Evolutionary conservation across 495 filamentous ascomycete genomes (phyloP).

Genomic region (Thermothielavioides terrestris): DNA sequence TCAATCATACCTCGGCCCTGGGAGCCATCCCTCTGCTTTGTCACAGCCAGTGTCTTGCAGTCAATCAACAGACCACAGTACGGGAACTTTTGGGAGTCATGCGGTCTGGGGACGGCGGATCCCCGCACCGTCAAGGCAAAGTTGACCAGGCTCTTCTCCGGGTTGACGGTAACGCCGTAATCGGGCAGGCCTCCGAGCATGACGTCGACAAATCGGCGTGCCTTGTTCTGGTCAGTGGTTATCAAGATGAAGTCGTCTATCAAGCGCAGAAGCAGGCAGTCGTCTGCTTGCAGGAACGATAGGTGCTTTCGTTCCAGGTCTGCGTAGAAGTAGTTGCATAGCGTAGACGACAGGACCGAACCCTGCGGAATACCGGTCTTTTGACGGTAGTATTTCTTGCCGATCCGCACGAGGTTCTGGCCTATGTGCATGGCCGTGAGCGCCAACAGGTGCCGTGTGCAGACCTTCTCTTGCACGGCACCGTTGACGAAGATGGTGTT

Average conservation of each 20-base stretch:
- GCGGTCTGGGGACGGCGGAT: slow-evolving; percentile 42
- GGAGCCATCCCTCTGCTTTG: slow-evolving; percentile 21
- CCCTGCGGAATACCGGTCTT: slow-evolving; percentile 88
- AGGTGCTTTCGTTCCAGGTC: slow-evolving; percentile 66
- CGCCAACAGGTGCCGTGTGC: slow-evolving; percentile 51
- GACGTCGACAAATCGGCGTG: slow-evolving; percentile 58
- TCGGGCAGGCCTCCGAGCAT: slow-evolving; percentile 72
- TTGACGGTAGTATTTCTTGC: slow-evolving; percentile 83
- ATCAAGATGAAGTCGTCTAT: slow-evolving; percentile 92
- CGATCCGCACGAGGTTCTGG: slow-evolving; percentile 78
- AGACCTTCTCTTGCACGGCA: slow-evolving; percentile 43
- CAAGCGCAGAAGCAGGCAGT: slow-evolving; percentile 66
- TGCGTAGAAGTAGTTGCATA: slow-evolving; percentile 94
- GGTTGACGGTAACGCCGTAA: slow-evolving; percentile 73
- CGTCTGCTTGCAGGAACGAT: slow-evolving; percentile 47
- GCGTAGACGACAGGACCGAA: slow-evolving; percentile 70
- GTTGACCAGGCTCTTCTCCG: slow-evolving; percentile 74
- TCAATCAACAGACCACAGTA: slow-evolving; percentile 82
- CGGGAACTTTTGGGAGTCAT: slow-evolving; percentile 52
- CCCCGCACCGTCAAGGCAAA: slow-evolving; percentile 60
- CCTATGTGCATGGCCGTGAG: slow-evolving; percentile 69
- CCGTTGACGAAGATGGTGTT: slow-evolving; percentile 71
- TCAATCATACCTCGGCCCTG: slow-evolving; percentile 24
- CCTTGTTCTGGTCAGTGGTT: slow-evolving; percentile 56
- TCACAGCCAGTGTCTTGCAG: slow-evolving; percentile 63